A percentile compares a stretch with the other conserved stretches of the same genome.
Evolutionary conservation across 225 moss, liverwort and hornwort species (phyloP).

Genomic region (Rhytidiadelphus loreus): DNA sequence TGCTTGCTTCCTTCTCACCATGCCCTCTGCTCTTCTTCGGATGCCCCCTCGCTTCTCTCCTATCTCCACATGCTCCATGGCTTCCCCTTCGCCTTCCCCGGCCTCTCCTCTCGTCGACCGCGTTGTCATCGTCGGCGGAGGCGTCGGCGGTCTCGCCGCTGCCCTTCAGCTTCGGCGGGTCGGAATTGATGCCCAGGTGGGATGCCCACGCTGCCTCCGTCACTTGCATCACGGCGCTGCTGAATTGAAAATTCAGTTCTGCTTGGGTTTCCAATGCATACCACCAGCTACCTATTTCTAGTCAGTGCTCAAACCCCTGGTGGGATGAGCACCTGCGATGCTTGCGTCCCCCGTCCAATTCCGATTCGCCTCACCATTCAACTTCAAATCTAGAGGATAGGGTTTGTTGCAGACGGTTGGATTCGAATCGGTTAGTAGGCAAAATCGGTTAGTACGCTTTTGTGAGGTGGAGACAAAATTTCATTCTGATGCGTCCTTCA

Average conservation of each 20-base stretch:
- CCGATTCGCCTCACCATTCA: not conserved
- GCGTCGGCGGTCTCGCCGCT: constrained; percentile 36
- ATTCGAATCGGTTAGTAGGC: not conserved
- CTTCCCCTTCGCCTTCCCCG: not conserved
- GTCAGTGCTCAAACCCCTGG: not conserved
- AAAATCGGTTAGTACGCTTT: not conserved
- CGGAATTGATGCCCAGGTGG: constrained; percentile 44
- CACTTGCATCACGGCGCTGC: not conserved
- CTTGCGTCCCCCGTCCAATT: not conserved
- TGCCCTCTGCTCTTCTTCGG: not conserved
- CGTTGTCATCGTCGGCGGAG: constrained; percentile 39
- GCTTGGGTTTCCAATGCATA: not conserved
- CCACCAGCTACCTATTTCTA: not conserved
- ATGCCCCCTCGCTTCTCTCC: not conserved
- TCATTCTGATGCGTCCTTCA: not conserved
- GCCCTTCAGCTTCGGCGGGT: constrained; percentile 33
- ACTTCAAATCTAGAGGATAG: not conserved
- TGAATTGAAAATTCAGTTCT: not conserved
- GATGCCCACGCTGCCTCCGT: not conserved
- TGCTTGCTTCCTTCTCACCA: not conserved
- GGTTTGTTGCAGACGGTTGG: not conserved
- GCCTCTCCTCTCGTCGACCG: constrained; percentile 18
- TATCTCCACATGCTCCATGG: constrained; percentile 1
- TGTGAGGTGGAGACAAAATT: not conserved
- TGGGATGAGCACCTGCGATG: not conserved